phyloP scores from a whole-genome alignment of 2,329 filamentous ascomycete genomes.

The Sporothrix pallida region DNA sequence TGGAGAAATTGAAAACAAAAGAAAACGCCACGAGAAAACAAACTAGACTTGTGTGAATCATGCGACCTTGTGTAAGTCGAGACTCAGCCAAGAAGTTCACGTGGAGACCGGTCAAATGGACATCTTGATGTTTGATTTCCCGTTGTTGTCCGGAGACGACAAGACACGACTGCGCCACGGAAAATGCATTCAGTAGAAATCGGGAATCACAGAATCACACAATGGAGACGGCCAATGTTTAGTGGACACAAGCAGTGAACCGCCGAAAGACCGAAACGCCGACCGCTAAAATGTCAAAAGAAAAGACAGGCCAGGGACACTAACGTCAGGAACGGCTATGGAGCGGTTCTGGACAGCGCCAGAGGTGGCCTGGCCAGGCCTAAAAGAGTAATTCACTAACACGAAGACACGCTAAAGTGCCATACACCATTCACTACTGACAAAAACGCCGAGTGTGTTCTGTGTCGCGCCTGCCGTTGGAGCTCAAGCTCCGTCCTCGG shows the following conservation, averaged over 20 bases:
- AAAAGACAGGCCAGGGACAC: too few species aligned
- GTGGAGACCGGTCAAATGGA: too few species aligned
- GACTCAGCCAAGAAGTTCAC: too few species aligned
- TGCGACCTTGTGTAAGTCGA: conserved; percentile 1
- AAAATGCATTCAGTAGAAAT: neutral
- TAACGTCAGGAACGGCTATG: too few species aligned
- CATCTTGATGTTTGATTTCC: neutral
- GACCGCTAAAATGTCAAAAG: neutral
- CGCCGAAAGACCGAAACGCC: conserved; percentile 20
- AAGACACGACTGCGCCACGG: neutral
- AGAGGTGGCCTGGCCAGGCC: neutral
- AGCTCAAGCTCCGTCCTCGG: conserved; percentile 1
- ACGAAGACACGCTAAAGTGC: neutral
- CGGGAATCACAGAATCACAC: neutral
- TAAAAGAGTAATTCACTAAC: conserved; percentile 4
- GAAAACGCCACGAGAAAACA: neutral
- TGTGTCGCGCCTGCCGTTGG: conserved; percentile 3
- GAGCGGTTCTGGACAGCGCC: neutral
- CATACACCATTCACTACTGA: too few species aligned
- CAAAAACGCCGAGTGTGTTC: conserved; percentile 4
- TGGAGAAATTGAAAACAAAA: neutral
- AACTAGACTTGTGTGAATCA: neutral
- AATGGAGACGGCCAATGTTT: neutral
- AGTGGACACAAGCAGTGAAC: neutral
- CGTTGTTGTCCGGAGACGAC: neutral